phyloP scores from a whole-genome alignment of 768 basidiomycete genomes.

The Termitomyces bulborhizus region DNA sequence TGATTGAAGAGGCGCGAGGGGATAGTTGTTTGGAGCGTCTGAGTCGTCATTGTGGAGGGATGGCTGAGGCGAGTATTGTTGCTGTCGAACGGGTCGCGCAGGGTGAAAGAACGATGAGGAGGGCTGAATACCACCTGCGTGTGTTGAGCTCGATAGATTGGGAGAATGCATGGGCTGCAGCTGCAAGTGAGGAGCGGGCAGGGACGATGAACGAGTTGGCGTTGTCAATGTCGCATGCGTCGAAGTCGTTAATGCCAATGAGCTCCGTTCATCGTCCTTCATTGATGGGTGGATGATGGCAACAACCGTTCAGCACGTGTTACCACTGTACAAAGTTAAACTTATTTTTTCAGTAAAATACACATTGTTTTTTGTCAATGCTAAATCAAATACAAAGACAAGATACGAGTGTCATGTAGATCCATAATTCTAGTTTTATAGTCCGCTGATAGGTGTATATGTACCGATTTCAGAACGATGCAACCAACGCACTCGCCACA shows the following conservation, averaged over 20 bases:
- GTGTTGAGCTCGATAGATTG: conserved; percentile 35
- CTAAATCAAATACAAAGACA: too few species aligned
- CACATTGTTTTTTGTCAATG: too few species aligned
- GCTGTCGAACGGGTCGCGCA: conserved; percentile 47
- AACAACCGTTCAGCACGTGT: too few species aligned
- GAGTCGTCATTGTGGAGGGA: conserved; percentile 20
- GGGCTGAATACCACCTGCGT: conserved; percentile 72
- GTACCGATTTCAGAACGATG: background rate
- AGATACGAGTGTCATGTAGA: background rate
- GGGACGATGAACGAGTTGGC: too few species aligned
- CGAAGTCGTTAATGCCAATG: conserved; percentile 10
- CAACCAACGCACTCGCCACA: background rate
- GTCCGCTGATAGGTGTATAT: background rate
- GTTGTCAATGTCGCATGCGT: background rate
- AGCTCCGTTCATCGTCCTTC: background rate
- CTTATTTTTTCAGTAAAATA: too few species aligned
- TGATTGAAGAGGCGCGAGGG: conserved; percentile 6
- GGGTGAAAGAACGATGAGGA: conserved; percentile 77
- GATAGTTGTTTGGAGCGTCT: conserved; percentile 9
- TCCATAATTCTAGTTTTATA: background rate
- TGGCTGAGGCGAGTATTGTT: conserved; percentile 34
- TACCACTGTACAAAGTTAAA: too few species aligned
- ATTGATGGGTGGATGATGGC: background rate
- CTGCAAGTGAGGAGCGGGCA: conserved; percentile 3
- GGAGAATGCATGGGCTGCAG: conserved; percentile 10